These are phyloP conservation scores for Trametes cingulata DNA, from an alignment of 768 basidiomycete species.

Conservation along the genomic window DNA sequence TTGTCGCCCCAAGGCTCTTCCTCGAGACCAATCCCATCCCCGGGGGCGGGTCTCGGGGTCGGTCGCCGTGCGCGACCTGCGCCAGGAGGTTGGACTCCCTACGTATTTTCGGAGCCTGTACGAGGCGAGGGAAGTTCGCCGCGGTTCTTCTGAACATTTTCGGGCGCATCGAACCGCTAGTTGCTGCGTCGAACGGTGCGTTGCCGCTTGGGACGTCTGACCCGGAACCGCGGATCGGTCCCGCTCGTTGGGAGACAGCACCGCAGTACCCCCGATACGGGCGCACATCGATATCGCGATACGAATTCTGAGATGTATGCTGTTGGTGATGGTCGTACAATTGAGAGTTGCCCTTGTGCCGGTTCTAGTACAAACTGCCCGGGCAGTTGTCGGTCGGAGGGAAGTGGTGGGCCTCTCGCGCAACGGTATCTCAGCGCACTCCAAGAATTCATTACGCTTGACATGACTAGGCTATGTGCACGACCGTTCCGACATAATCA, in stretches of 20 bases:
- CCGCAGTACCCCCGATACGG: not conserved
- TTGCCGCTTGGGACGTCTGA: not conserved
- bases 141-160: not conserved
- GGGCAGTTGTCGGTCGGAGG: too few relatives aligned
- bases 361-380: too few relatives aligned
- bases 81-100: not conserved
- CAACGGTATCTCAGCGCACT: not conserved
- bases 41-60: not conserved
- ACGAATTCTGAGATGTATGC: not conserved
- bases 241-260: not conserved
- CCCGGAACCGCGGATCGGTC: conserved; percentile 5
- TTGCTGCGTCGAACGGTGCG: not conserved
- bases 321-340: not conserved
- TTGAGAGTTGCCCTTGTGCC: too few relatives aligned
- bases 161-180: conserved; percentile 14
- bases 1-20: too few relatives aligned
- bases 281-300: not conserved
- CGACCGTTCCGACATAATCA: conserved; percentile 9
- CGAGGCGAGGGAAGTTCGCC: not conserved
- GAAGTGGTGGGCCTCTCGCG: not conserved
- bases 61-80: not conserved
- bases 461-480: conserved; percentile 15
- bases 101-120: not conserved
- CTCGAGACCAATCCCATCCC: not conserved
- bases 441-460: conserved; percentile 7